Evolutionary conservation across 352 stramenopile species (phyloP).

Genomic region (Pythium aristosporum): DNA sequence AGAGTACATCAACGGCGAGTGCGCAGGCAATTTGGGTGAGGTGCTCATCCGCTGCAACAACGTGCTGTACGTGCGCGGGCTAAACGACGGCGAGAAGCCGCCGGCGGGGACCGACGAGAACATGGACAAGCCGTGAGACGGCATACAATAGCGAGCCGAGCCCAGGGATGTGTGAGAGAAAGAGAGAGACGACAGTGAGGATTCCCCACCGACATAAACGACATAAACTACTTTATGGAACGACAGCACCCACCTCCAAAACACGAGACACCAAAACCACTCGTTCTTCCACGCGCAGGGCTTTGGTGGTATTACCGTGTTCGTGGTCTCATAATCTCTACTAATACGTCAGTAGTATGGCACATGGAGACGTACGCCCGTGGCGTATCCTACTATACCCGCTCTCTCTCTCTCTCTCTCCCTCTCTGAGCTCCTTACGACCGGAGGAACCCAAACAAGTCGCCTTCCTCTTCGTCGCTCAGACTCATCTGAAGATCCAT

Average conservation of each 20-base stretch:
- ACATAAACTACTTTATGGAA: constrained; percentile 7
- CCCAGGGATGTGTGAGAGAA: constrained; percentile 17
- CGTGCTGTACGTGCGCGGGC: constrained; percentile 95
- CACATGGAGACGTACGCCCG: constrained; percentile 14
- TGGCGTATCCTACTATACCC: too few relatives aligned
- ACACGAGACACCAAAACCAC: too few relatives aligned
- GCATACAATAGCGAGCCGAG: background rate
- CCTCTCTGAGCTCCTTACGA: constrained; percentile 33
- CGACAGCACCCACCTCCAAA: background rate
- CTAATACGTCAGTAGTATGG: constrained; percentile 9
- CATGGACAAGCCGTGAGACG: constrained; percentile 37
- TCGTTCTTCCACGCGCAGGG: too few relatives aligned
- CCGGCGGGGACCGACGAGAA: constrained; percentile 35
- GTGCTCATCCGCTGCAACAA: constrained; percentile 99
- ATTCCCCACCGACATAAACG: background rate
- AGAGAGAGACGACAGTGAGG: constrained; percentile 13
- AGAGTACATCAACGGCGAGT: constrained; percentile 97
- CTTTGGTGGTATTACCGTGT: too few relatives aligned
- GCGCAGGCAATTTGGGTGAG: constrained; percentile 96
- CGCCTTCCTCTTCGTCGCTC: constrained; percentile 61
- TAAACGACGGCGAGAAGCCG: constrained; percentile 74
- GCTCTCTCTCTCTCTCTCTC: background rate
- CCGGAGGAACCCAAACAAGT: constrained; percentile 87
- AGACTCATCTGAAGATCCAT: constrained; percentile 83
- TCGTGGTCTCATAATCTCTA: too few relatives aligned